Base-by-base conservation (phyloP, 2,329 filamentous ascomycete genomes). In the Trichoderma sp. region DNA sequence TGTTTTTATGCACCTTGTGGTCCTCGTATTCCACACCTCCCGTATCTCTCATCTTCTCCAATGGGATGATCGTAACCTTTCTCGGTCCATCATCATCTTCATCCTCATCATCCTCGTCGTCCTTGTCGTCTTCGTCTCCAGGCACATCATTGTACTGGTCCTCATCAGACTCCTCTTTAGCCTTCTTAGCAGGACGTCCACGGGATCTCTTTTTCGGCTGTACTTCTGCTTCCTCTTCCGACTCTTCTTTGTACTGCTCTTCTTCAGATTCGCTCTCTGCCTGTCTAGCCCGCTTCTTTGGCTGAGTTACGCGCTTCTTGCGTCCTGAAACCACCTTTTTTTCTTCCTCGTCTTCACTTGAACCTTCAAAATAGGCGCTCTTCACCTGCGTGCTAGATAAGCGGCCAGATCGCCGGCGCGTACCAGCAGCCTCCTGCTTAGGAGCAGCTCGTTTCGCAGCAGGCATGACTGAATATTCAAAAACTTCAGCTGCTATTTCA, bases 1-100 rank as follows among this genome's bases (percentile, higher is more conserved):
- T 90, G 73, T 90, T 90, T 32, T 82, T 82, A 74, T 91, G 88
- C 5, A 91, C 73, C 30, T 80, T 85, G 26, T 84, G 79, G 47
- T 88, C 86, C 39, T 83, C 82, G 72, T 90, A 90, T 2, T 84
- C 76, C 6, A 82, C 74, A 15, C 79, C 80, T 1, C 77, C 79
- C 6, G 75, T 75, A 8, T 79, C 79, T 23, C 81, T 75, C 74
- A 83, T 70, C 74, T 81, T 78, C 64, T 79, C 81, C 30, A 82
- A 66, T 0, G 81, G 81, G 3, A 82, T 78, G 6, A 83, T 75
- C 7, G 77, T 78, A 36, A 81, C 78, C 47, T 78, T 83, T 50
- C 77, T 78, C 1, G 79, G 78, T 26, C 77, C 78, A 72, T 79
- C 78, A 3, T 82, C 80, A 5, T 85, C 83, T 0, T 83, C 81